These are phyloP conservation scores for Cryphonectria radicalis DNA, from an alignment of 2,329 filamentous ascomycete genomes.

Conservation along the genomic window DNA sequence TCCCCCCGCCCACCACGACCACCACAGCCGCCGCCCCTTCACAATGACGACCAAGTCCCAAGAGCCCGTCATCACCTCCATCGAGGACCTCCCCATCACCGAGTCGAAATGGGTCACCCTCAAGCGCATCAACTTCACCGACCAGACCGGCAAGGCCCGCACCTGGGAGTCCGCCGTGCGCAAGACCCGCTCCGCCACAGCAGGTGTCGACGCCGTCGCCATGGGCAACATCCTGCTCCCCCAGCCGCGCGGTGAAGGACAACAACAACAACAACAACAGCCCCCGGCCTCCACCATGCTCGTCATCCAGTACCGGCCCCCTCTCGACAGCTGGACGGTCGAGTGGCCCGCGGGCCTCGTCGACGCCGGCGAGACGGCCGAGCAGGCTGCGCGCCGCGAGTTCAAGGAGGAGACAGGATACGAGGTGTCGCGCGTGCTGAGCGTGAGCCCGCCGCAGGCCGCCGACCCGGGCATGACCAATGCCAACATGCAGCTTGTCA, in stretches of 20 bases:
- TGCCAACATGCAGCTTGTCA: slow-evolving; percentile 65
- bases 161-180: slow-evolving; percentile 66
- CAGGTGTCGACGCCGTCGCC: slow-evolving; percentile 64
- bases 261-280: background rate
- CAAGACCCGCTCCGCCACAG: slow-evolving; percentile 54
- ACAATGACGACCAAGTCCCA: slow-evolving; percentile 46
- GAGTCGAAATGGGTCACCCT: slow-evolving; percentile 62
- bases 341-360: slow-evolving; percentile 60
- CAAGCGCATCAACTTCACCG: slow-evolving; percentile 60
- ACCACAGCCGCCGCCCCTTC: slow-evolving; percentile 27
- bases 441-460: slow-evolving; percentile 57
- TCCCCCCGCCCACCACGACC: background rate
- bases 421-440: slow-evolving; percentile 50
- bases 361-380: slow-evolving; percentile 55
- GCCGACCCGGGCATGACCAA: slow-evolving; percentile 63
- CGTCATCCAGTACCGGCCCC: slow-evolving; percentile 58
- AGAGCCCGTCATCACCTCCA: slow-evolving; percentile 49
- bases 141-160: slow-evolving; percentile 57
- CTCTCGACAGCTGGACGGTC: slow-evolving; percentile 55
- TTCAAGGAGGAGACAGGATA: slow-evolving; percentile 61
- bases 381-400: slow-evolving; percentile 57
- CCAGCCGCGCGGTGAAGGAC: slow-evolving; percentile 36
- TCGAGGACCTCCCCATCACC: slow-evolving; percentile 52
- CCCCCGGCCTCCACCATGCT: slow-evolving; percentile 46
- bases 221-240: slow-evolving; percentile 63